These are phyloP conservation scores for Vicia faba DNA, from an alignment of 306 rosid species.

Conservation along the genomic window DNA sequence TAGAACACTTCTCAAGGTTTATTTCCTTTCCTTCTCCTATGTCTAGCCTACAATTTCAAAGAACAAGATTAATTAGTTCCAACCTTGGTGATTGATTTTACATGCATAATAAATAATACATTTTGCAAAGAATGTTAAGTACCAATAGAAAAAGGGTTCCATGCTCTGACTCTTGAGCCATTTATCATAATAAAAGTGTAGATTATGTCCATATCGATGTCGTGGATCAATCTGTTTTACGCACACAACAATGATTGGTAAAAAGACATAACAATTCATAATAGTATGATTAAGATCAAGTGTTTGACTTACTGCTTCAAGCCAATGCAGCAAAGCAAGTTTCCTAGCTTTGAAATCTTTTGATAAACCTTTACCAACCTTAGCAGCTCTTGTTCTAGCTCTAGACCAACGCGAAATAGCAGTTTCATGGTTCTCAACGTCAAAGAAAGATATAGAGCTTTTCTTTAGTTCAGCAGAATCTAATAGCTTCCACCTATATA, in stretches of 20 bases:
- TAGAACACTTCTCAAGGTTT: conserved; percentile 56
- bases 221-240: conserved; percentile 80
- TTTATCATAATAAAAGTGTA: conserved; percentile 75
- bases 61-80: conserved; percentile 6
- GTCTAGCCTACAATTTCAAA: conserved; percentile 68
- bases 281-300: conserved; percentile 16
- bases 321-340: conserved; percentile 93
- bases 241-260: neutral
- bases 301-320: conserved; percentile 80
- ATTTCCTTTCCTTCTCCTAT: conserved; percentile 85
- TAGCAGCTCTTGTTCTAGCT: conserved; percentile 84
- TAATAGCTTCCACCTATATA: conserved; percentile 79
- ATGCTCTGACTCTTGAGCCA: conserved; percentile 81
- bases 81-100: neutral
- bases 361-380: conserved; percentile 93
- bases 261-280: conserved; percentile 17
- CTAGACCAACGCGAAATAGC: conserved; percentile 86
- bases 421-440: conserved; percentile 74
- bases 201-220: conserved; percentile 95
- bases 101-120: neutral
- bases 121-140: conserved; percentile 11
- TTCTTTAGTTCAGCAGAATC: conserved; percentile 83
- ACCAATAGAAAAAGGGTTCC: conserved; percentile 95
- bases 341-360: conserved; percentile 78
- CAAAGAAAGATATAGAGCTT: conserved; percentile 82